Evolutionary conservation across 352 stramenopile genomes (phyloP).

Genomic region (Pythium monospermum): DNA sequence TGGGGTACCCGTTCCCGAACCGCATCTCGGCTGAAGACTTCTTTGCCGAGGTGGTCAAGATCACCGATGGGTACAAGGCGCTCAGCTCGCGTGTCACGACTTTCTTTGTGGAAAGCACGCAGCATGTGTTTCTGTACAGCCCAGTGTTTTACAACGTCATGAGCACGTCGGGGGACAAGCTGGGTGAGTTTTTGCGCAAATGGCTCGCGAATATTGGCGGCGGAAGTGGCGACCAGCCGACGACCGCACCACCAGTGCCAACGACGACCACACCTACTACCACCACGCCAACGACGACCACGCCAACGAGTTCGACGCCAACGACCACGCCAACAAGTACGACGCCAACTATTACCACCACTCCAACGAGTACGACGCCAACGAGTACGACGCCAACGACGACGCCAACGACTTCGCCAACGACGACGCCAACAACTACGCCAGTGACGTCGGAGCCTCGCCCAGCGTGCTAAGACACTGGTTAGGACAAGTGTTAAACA

Average conservation of each 20-base stretch:
- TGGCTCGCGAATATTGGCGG: background rate
- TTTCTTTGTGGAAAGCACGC: conserved; percentile 22
- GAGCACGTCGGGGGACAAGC: background rate
- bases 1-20: conserved; percentile 47
- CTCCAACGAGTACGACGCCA: background rate
- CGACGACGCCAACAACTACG: background rate
- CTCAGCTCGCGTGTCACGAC: conserved; percentile 29
- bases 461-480: background rate
- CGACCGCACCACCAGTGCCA: background rate
- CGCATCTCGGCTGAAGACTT: conserved; percentile 49
- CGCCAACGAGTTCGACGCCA: background rate
- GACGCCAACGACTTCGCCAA: background rate
- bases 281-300: background rate
- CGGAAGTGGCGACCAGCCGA: background rate
- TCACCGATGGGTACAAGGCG: conserved; percentile 31
- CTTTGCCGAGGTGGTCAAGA: conserved; percentile 30
- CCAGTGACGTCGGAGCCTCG: background rate
- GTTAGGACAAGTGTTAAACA: too few species aligned
- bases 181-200: background rate
- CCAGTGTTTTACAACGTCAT: background rate
- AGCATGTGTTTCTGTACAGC: conserved; percentile 1
- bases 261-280: background rate
- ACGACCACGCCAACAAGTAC: background rate
- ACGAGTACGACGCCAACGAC: background rate
- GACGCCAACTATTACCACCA: too few species aligned